Evolutionary conservation across 2,329 filamentous ascomycete species (phyloP), one percentile per base, ranked within the genome.

Genomic region (Pseudogymnoascus sp.): DNA sequence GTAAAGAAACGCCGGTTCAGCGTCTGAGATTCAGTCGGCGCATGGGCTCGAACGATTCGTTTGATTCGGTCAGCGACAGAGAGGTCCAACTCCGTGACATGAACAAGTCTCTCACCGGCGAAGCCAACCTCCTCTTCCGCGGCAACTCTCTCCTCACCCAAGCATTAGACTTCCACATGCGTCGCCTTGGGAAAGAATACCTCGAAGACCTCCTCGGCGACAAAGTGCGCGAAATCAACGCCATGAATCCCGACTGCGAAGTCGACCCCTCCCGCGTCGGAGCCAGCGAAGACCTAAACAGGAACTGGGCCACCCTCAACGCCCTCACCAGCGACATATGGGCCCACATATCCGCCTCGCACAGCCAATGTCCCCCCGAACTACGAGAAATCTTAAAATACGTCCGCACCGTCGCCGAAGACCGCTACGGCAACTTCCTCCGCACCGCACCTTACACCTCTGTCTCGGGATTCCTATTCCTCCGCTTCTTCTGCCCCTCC

Each of bases 401-500:
- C 70, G 90, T 97, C 61, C 85, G 91, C 62, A 91, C 92, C 6
- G 96, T 96, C 64, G 93, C 93, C 14, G 93, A 97, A 70, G 93
- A 97, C 73, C 88, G 93, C 16, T 97, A 96, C 73, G 93, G 93
- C 29, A 91, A 96, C 73, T 97, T 96, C 71, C 79, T 96, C 45
- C 87, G 92, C 29, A 93, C 90, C 1, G 92, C 96, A 39, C 86
- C 88, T 54, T 97, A 96, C 73, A 97, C 93, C 62, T 96, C 92
- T 73, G 92, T 97, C 1, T 96, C 92, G 51, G 93, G 93, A 0
- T 97, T 97, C 72, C 77, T 97, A 11, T 97, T 97, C 74, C 80
- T 97, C 66, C 88, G 93, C 4, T 97, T 97, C 79, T 95, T 97
- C 71, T 96, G 93, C 72, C 93, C 93, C 2, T 93, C 93, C n/a